Conservation (phyloP, 2,329 filamentous ascomycete genomes). For the Xylaria sp. region DNA sequence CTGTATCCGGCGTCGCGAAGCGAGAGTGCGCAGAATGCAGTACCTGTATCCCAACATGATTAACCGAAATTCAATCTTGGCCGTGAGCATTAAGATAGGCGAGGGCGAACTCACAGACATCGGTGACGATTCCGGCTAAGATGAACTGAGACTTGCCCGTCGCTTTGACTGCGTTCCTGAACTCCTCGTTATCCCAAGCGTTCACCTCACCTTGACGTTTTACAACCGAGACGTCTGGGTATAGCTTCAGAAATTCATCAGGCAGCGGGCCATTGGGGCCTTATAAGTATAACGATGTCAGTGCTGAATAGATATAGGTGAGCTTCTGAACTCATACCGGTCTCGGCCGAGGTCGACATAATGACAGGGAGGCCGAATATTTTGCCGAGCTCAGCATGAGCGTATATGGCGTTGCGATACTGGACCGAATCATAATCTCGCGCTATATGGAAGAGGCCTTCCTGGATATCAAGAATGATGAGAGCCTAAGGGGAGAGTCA, state of each 20-base stretch:
- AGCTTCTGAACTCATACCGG: slow-evolving; percentile 46
- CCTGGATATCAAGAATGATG: slow-evolving; percentile 68
- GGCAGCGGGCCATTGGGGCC: slow-evolving; percentile 78
- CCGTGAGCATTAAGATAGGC: too few relatives aligned
- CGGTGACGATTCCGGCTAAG: slow-evolving; percentile 76
- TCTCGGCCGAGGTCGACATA: slow-evolving; percentile 75
- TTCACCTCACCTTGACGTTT: slow-evolving; percentile 77
- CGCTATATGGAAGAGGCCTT: slow-evolving; percentile 67
- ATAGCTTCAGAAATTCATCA: slow-evolving; percentile 74
- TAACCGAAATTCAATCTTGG: neutral
- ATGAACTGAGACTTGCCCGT: slow-evolving; percentile 76
- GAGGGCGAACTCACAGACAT: slow-evolving; percentile 66
- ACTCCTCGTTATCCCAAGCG: slow-evolving; percentile 79
- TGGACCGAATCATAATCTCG: slow-evolving; percentile 73
- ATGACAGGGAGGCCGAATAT: slow-evolving; percentile 75
- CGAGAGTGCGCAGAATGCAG: slow-evolving; percentile 77
- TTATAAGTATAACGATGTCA: slow-evolving; percentile 28
- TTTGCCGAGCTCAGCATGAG: slow-evolving; percentile 72
- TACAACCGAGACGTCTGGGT: slow-evolving; percentile 73
- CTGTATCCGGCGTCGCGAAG: slow-evolving; percentile 76
- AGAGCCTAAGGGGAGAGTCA: slow-evolving; percentile 55
- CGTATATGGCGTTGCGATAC: slow-evolving; percentile 74
- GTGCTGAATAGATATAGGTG: neutral
- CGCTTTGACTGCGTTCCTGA: slow-evolving; percentile 71
- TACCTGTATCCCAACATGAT: slow-evolving; percentile 52